A percentile compares a stretch with the other conserved stretches of the same genome.
Evolutionary conservation across 495 filamentous ascomycete genomes (phyloP).

Genomic region (Hamigera avellanea): DNA sequence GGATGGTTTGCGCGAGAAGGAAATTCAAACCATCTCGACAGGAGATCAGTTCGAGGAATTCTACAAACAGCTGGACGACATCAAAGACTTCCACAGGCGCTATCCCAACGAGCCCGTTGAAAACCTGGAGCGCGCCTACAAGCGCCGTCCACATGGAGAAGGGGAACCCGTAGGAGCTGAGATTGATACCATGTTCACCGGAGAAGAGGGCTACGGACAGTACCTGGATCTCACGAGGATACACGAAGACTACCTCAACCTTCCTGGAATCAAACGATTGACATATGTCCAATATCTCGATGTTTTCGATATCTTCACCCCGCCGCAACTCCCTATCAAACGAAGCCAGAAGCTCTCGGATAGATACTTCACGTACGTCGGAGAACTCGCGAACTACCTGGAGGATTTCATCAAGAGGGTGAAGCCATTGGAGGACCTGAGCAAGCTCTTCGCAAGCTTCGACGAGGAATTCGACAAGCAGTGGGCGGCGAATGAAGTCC

Average conservation of each 20-base stretch:
- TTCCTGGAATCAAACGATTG: conserved; percentile 70
- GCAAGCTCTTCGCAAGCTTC: conserved; percentile 61
- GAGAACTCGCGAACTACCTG: conserved; percentile 66
- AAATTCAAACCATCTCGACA: conserved; percentile 72
- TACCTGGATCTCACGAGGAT: conserved; percentile 76
- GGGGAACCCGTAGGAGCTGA: conserved; percentile 51
- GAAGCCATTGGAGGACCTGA: conserved; percentile 69
- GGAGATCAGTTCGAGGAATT: conserved; percentile 90
- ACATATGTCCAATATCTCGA: conserved; percentile 88
- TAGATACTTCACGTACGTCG: conserved; percentile 81
- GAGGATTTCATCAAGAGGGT: conserved; percentile 77
- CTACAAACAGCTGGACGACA: conserved; percentile 67
- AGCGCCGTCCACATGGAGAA: conserved; percentile 54
- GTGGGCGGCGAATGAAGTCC: conserved; percentile 68
- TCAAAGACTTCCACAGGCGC: conserved; percentile 77
- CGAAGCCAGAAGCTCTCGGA: conserved; percentile 76
- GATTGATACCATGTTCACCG: conserved; percentile 86
- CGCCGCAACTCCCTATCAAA: conserved; percentile 58
- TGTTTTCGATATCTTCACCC: conserved; percentile 73
- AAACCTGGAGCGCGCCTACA: conserved; percentile 87
- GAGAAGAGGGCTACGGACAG: conserved; percentile 83
- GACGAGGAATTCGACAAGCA: conserved; percentile 72
- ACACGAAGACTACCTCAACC: conserved; percentile 84
- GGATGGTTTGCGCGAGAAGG: conserved; percentile 55
- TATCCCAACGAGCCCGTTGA: conserved; percentile 94